Conservation (phyloP, 1,284 basidiomycete species). For the Sporisorium iseilematis-ciliati region DNA sequence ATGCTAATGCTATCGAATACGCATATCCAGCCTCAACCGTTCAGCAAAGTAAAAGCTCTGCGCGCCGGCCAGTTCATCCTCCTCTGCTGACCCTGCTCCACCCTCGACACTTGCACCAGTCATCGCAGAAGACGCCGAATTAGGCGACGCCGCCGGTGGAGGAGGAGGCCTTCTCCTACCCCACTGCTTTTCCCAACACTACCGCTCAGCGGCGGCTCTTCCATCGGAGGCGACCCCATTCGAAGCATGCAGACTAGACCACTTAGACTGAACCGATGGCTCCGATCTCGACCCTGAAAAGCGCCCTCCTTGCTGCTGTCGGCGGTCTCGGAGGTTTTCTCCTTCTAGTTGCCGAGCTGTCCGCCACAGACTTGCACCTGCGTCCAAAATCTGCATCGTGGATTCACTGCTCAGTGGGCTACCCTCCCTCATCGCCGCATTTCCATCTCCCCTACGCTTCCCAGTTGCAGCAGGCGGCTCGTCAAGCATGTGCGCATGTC, state of each 20-base stretch:
- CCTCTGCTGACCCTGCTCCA: neutral
- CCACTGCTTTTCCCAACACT: neutral
- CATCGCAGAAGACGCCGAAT: too few species aligned
- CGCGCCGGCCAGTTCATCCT: conserved; percentile 21
- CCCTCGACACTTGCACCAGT: neutral
- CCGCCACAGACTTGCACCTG: neutral
- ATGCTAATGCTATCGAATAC: conserved; percentile 18
- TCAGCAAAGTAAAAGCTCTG: conserved; percentile 44
- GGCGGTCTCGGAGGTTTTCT: conserved; percentile 40
- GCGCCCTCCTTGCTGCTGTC: conserved; percentile 8
- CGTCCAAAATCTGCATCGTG: conserved; percentile 16
- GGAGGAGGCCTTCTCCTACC: conserved; percentile 12
- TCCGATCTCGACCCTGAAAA: conserved; percentile 19
- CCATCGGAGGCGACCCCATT: neutral
- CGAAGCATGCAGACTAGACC: neutral
- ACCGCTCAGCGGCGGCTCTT: too few species aligned
- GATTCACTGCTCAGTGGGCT: conserved; percentile 24
- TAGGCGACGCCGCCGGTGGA: neutral
- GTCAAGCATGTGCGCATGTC: conserved; percentile 54
- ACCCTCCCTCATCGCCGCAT: neutral
- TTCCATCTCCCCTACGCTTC: neutral
- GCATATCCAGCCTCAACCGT: conserved; percentile 28
- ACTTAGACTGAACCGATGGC: neutral
- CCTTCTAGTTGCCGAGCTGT: conserved; percentile 11
- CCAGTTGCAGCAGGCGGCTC: conserved; percentile 12